A percentile compares a stretch with the other conserved stretches of the same genome.
Conservation (phyloP, 78 protist genomes). For the Protostelium mycophagum region DNA sequence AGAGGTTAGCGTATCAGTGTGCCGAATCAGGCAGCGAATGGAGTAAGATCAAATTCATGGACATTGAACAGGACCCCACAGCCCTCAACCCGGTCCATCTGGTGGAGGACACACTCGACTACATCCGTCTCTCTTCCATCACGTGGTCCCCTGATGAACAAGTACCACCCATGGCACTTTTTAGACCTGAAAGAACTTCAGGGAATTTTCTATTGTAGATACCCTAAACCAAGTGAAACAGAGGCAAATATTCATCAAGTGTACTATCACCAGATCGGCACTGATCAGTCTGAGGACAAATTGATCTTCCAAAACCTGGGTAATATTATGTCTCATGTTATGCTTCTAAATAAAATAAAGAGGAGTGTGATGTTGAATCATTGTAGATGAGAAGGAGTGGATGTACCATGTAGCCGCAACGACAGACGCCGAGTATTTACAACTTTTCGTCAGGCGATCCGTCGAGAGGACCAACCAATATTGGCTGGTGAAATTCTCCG, state of each 20-base stretch:
- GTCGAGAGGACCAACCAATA: conserved; percentile 42
- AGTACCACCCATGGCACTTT: conserved; percentile 47
- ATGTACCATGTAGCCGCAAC: conserved; percentile 17
- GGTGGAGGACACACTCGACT: conserved; percentile 59
- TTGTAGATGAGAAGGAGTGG: conserved; percentile 24
- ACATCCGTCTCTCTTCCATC: conserved; percentile 71
- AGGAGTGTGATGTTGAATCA: background rate
- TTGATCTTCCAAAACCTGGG: conserved; percentile 27
- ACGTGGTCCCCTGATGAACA: conserved; percentile 58
- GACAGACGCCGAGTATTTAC: conserved; percentile 36
- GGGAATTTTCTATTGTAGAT: conserved; percentile 1
- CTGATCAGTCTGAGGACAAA: conserved; percentile 52
- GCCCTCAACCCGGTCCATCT: too few relatives aligned
- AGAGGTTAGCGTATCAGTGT: conserved; percentile 36
- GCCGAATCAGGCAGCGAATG: conserved; percentile 80
- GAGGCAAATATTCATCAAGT: conserved; percentile 19
- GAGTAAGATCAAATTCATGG: conserved; percentile 43
- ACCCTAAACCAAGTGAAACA: conserved; percentile 2
- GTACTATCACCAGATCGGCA: conserved; percentile 76
- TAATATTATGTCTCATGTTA: background rate
- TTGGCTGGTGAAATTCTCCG: conserved; percentile 2
- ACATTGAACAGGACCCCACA: background rate
- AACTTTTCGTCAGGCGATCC: conserved; percentile 30
- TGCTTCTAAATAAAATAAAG: background rate
- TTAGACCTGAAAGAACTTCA: background rate